A percentile compares a stretch with the other conserved stretches of the same genome.
Evolutionary conservation across 371 early-diverging fungal genomes (phyloP).

Genomic region (Mortierella sp.): DNA sequence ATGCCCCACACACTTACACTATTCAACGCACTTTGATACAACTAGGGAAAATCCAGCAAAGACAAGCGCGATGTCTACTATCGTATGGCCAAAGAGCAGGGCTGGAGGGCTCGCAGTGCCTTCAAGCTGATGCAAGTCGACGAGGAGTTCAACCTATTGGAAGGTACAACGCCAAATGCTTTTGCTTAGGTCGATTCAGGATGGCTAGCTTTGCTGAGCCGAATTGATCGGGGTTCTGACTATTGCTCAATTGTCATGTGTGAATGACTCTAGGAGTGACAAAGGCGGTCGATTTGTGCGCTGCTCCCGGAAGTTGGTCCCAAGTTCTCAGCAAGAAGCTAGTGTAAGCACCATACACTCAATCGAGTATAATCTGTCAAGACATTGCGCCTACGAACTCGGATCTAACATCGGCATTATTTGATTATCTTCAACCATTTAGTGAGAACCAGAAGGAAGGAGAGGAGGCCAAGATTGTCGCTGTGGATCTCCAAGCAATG

Average conservation of each 20-base stretch:
- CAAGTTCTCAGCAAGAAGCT: conserved; percentile 93
- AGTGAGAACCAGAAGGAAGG: conserved; percentile 72
- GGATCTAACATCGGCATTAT: neutral
- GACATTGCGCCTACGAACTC: neutral
- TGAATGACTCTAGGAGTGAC: conserved; percentile 72
- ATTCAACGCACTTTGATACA: neutral
- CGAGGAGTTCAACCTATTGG: conserved; percentile 93
- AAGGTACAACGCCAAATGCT: conserved; percentile 61
- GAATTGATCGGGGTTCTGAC: conserved; percentile 17
- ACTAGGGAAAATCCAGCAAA: conserved; percentile 86
- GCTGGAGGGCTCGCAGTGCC: conserved; percentile 98
- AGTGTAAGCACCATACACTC: conserved; percentile 46
- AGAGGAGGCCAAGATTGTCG: conserved; percentile 88
- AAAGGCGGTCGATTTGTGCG: conserved; percentile 98
- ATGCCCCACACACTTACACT: neutral
- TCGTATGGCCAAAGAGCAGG: conserved; percentile 96
- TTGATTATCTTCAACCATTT: neutral
- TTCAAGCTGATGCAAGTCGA: conserved; percentile 98
- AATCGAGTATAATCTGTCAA: neutral
- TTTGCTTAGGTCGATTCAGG: neutral
- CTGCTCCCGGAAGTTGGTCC: conserved; percentile 99
- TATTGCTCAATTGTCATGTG: conserved; percentile 31
- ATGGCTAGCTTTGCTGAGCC: neutral
- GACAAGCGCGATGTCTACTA: conserved; percentile 98
- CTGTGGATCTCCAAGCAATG: conserved; percentile 99